A percentile compares a stretch with the other conserved stretches of the same genome.
Conservation (phyloP, 164 flowering plant genomes). For the Cinnamomum micranthum region DNA sequence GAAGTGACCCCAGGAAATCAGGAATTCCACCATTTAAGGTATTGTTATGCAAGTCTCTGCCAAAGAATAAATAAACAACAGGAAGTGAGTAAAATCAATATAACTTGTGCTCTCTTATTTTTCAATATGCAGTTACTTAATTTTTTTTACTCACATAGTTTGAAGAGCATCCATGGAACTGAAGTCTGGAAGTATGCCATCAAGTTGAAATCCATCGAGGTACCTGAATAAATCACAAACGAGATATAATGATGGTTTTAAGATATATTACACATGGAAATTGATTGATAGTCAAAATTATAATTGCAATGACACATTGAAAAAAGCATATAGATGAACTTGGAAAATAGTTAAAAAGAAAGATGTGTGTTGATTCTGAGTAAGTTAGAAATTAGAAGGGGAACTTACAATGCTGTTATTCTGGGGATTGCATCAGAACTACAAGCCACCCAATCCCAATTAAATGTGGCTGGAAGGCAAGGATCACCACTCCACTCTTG, state of each 20-base stretch:
- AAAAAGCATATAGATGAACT: background rate
- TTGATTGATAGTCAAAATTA: background rate
- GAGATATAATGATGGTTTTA: background rate
- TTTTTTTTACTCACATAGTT: slow-evolving; percentile 28
- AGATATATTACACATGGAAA: no score
- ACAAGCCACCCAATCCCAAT: slow-evolving; percentile 47
- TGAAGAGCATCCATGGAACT: slow-evolving; percentile 42
- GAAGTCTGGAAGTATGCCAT: slow-evolving; percentile 40
- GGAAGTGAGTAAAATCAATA: background rate
- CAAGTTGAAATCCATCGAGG: slow-evolving; percentile 27
- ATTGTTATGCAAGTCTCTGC: slow-evolving; percentile 32
- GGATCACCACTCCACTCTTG: slow-evolving; percentile 39
- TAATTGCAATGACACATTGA: background rate
- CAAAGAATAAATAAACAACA: background rate
- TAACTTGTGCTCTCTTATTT: background rate
- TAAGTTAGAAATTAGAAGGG: background rate
- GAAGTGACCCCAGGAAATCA: slow-evolving; percentile 25
- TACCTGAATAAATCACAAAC: slow-evolving; percentile 18
- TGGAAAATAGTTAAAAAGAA: background rate
- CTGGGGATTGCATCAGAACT: slow-evolving; percentile 18
- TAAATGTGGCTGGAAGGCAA: slow-evolving; percentile 32
- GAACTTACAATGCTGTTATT: slow-evolving; percentile 7
- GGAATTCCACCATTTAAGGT: slow-evolving; percentile 24
- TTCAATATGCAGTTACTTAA: background rate
- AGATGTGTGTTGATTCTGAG: background rate